Percentiles rank a stretch among this genome's conserved stretches.
phyloP scores from a whole-genome alignment of 2,329 filamentous ascomycete species.

The Beauveria brongniartii region DNA sequence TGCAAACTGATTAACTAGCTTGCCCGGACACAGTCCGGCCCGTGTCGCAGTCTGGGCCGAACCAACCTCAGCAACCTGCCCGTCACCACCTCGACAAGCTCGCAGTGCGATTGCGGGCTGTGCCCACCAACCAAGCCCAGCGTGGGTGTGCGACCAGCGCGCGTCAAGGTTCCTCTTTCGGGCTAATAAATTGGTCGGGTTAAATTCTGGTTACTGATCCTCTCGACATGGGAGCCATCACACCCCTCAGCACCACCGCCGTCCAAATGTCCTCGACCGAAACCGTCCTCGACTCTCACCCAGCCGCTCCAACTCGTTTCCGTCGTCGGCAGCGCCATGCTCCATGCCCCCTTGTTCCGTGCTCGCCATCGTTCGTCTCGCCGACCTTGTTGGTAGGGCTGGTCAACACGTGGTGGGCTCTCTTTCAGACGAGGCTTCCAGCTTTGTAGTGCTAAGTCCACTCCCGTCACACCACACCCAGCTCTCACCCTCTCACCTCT shows the following conservation, averaged over 20 bases:
- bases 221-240: neutral
- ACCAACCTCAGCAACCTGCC: neutral
- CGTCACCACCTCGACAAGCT: neutral
- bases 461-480: conserved; percentile 7
- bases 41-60: neutral
- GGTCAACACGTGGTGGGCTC: conserved; percentile 10
- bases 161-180: neutral
- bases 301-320: neutral
- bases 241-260: neutral
- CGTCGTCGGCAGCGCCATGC: neutral
- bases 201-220: neutral
- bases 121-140: conserved; percentile 1
- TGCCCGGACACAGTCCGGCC: conserved; percentile 3
- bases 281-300: neutral
- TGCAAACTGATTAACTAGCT: neutral
- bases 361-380: neutral
- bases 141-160: neutral
- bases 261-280: neutral
- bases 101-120: neutral
- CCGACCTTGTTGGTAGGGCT: conserved; percentile 7
- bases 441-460: conserved; percentile 6
- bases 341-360: neutral
- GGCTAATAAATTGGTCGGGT: neutral
- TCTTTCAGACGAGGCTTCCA: conserved; percentile 11
- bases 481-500: neutral